These are phyloP conservation scores for Phenoliferia sp. DNA, from an alignment of 1,284 basidiomycete species.

Conservation along the genomic window DNA sequence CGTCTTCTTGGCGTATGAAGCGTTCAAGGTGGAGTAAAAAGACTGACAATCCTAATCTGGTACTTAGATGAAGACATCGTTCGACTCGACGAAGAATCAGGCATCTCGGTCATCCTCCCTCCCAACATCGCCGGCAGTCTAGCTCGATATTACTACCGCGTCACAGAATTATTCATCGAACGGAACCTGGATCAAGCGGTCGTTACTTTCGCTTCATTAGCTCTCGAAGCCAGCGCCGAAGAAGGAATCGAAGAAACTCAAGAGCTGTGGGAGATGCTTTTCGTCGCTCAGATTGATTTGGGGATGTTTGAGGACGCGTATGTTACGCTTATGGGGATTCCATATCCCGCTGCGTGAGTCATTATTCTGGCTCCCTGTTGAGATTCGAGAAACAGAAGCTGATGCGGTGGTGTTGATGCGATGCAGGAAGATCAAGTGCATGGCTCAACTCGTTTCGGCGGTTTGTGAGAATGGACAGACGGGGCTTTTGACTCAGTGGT, in stretches of 20 bases:
- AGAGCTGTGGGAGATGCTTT: slow-evolving; percentile 71
- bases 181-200: slow-evolving; percentile 57
- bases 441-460: slow-evolving; percentile 72
- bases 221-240: slow-evolving; percentile 24
- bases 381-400: no score
- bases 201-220: slow-evolving; percentile 60
- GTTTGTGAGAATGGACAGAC: slow-evolving; percentile 90
- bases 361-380: no score
- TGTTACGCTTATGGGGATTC: slow-evolving; percentile 63
- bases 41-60: background rate
- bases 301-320: slow-evolving; percentile 81
- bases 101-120: slow-evolving; percentile 11
- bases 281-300: slow-evolving; percentile 66
- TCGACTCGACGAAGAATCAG: background rate
- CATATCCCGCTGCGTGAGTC: slow-evolving; percentile 50
- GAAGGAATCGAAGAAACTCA: slow-evolving; percentile 13
- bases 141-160: slow-evolving; percentile 63
- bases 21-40: no score
- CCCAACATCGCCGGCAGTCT: slow-evolving; percentile 3
- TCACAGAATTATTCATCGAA: slow-evolving; percentile 65
- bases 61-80: background rate
- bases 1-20: background rate
- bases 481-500: slow-evolving; percentile 71
- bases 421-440: slow-evolving; percentile 68
- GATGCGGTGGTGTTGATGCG: background rate